These are phyloP conservation scores for Penicillium nordicum DNA, from an alignment of 2,329 filamentous ascomycete species.

Conservation along the genomic window DNA sequence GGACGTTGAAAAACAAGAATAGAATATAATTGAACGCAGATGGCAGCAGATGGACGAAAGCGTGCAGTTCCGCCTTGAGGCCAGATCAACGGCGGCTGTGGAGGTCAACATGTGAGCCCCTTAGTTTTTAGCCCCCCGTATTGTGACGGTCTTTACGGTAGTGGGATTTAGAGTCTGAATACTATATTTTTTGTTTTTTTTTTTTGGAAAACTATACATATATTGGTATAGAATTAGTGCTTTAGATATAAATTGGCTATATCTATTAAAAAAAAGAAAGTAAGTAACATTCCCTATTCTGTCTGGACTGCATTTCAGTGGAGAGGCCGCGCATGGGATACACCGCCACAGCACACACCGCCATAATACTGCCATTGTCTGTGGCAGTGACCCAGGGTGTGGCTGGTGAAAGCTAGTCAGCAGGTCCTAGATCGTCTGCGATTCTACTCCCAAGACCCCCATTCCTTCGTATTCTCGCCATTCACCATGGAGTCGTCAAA, in stretches of 20 bases:
- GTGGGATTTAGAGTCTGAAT: background rate
- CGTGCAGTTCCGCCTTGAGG: slow-evolving; percentile 30
- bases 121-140: slow-evolving; percentile 16
- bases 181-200: background rate
- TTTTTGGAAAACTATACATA: no score
- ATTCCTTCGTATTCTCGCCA: slow-evolving; percentile 6
- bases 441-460: slow-evolving; percentile 5
- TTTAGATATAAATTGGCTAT: background rate
- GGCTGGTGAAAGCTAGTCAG: slow-evolving; percentile 8
- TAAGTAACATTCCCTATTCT: slow-evolving; percentile 1
- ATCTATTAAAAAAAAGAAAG: background rate
- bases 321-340: slow-evolving; percentile 1
- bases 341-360: background rate
- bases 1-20: slow-evolving; percentile 21
- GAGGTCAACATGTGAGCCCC: slow-evolving; percentile 19
- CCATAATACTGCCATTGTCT: background rate
- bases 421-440: background rate
- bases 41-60: slow-evolving; percentile 28
- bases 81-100: slow-evolving; percentile 33
- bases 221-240: background rate
- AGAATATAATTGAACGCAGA: slow-evolving; percentile 20
- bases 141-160: background rate
- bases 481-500: slow-evolving; percentile 40
- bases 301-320: background rate
- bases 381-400: background rate